Evolutionary conservation across 2,329 filamentous ascomycete species (phyloP).

Genomic region (Aspergillus pseudotamarii): DNA sequence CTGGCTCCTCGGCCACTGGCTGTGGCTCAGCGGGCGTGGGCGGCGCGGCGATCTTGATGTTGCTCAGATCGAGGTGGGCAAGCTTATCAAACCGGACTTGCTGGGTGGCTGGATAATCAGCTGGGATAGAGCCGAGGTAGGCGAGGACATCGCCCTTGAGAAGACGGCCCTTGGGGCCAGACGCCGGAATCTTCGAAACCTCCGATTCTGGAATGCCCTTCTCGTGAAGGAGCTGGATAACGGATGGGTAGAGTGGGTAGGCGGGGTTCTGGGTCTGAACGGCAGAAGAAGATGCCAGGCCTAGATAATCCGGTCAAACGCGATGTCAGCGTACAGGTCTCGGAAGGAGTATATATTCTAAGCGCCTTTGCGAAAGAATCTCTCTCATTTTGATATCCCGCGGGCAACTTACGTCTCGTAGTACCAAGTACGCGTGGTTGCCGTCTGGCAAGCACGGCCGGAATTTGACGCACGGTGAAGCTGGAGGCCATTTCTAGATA

Average conservation of each 20-base stretch:
- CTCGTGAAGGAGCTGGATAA: constrained; percentile 77
- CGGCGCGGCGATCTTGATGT: constrained; percentile 77
- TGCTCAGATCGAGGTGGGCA: constrained; percentile 85
- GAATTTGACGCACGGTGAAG: constrained; percentile 35
- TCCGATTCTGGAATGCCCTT: constrained; percentile 76
- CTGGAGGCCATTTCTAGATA: constrained; percentile 36
- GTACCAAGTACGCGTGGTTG: constrained; percentile 34
- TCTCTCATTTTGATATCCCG: neutral
- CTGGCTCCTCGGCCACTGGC: constrained; percentile 34
- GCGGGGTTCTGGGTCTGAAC: constrained; percentile 44
- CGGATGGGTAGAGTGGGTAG: constrained; percentile 69
- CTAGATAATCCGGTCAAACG: constrained; percentile 19
- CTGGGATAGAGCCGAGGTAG: constrained; percentile 77
- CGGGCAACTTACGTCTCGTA: constrained; percentile 38
- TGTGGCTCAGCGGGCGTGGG: constrained; percentile 33
- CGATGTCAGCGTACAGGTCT: neutral
- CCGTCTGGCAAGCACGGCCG: constrained; percentile 38
- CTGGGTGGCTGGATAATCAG: constrained; percentile 70
- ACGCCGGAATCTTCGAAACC: constrained; percentile 79
- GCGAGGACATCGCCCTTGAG: constrained; percentile 95
- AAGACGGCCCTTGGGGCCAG: constrained; percentile 82
- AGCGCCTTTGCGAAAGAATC: neutral
- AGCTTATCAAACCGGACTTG: constrained; percentile 74
- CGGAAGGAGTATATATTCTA: neutral
- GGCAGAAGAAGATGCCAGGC: constrained; percentile 39